Conservation (phyloP, 257 asterid genomes). For the Petrea volubilis region DNA sequence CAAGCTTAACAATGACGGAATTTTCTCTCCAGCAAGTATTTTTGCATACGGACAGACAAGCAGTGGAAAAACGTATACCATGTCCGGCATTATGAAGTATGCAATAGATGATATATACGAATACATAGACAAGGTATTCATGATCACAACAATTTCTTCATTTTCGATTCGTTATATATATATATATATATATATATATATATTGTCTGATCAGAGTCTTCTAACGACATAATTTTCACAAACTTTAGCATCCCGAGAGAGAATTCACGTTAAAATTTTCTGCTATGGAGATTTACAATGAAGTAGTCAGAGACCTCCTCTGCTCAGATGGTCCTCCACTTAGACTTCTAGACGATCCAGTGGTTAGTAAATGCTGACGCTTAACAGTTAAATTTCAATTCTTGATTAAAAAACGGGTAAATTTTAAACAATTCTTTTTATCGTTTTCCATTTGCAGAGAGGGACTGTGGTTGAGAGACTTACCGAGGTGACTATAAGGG, state of each 20-base stretch:
- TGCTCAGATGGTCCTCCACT: slow-evolving; percentile 49
- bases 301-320: slow-evolving; percentile 63
- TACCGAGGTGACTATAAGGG: slow-evolving; percentile 48
- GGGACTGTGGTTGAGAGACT: slow-evolving; percentile 64
- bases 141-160: not conserved
- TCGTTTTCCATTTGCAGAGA: slow-evolving; percentile 29
- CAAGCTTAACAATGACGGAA: not conserved
- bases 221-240: not conserved
- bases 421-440: not conserved
- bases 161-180: not conserved
- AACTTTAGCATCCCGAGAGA: slow-evolving; percentile 37
- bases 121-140: slow-evolving; percentile 38
- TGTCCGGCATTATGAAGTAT: slow-evolving; percentile 54
- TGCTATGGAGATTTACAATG: slow-evolving; percentile 75
- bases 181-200: no score
- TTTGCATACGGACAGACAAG: slow-evolving; percentile 77
- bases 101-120: slow-evolving; percentile 55
- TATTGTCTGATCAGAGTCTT: not conserved
- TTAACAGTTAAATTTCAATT: not conserved
- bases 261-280: slow-evolving; percentile 53
- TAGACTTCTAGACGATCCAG: slow-evolving; percentile 69
- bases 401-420: not conserved
- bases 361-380: slow-evolving; percentile 34
- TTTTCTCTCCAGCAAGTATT: slow-evolving; percentile 48
- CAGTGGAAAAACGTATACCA: slow-evolving; percentile 72